A percentile compares a stretch with the other conserved stretches of the same genome.
Evolutionary conservation across 1,284 basidiomycete genomes (phyloP).

Genomic region (Fistulinella cinereoalba): DNA sequence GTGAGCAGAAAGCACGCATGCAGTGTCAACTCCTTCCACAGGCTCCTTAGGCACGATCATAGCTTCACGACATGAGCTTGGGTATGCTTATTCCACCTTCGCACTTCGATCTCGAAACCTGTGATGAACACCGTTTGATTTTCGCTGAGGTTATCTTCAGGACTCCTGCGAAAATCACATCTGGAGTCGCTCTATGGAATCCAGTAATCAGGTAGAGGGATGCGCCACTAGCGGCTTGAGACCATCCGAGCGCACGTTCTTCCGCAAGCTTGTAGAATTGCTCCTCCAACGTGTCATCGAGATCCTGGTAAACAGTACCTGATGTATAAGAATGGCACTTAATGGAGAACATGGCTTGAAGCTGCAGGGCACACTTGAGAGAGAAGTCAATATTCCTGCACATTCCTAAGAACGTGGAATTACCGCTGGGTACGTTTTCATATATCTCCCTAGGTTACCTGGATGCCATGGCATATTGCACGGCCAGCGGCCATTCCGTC

Average conservation of each 20-base stretch:
- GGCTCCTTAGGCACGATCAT: not conserved
- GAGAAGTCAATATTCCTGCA: not conserved
- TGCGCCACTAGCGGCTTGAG: not conserved
- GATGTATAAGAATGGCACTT: constrained; percentile 9
- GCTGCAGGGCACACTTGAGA: not conserved
- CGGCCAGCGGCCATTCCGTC: not conserved
- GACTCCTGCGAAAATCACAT: not conserved
- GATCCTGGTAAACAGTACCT: not conserved
- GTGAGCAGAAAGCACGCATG: not conserved
- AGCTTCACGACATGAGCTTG: not conserved
- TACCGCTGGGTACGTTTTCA: not conserved
- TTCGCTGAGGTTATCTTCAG: not conserved
- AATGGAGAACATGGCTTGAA: not conserved
- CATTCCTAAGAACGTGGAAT: not conserved
- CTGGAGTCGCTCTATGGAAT: not conserved
- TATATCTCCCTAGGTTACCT: not conserved
- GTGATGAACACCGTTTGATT: not conserved
- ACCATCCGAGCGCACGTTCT: constrained; percentile 3
- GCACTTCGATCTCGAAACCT: not conserved
- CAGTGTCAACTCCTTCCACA: not conserved
- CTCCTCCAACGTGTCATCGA: not conserved
- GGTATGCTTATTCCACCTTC: not conserved
- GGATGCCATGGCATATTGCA: not conserved
- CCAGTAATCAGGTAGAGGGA: constrained; percentile 15
- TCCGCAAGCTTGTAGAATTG: not conserved